Percentiles rank a stretch among this genome's conserved stretches.
These are phyloP conservation scores for Leccinum idahoense DNA, from an alignment of 1,284 basidiomycete genomes.

Conservation along the genomic window DNA sequence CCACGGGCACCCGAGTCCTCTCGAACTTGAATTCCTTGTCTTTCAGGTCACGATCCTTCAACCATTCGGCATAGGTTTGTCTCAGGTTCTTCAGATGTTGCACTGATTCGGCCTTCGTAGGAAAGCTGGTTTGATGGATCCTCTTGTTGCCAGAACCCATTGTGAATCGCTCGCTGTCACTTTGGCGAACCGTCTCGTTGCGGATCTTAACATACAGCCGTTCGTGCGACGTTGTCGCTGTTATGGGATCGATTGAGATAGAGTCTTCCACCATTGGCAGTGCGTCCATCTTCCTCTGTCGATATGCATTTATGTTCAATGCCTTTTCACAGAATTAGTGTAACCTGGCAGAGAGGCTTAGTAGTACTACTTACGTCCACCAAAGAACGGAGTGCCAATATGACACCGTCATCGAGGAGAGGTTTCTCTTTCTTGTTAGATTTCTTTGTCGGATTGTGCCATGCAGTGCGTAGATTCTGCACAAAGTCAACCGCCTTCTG, in stretches of 20 bases:
- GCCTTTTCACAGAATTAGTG: background rate
- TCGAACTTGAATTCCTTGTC: too few species aligned
- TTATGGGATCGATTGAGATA: background rate
- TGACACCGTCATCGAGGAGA: background rate
- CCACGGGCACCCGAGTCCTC: too few species aligned
- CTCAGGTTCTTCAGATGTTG: background rate
- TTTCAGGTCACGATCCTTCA: background rate
- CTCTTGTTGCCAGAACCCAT: background rate
- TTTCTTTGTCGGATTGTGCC: background rate
- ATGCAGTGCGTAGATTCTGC: background rate
- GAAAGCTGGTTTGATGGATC: background rate
- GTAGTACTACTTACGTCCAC: background rate
- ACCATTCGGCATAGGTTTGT: background rate
- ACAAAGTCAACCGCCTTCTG: background rate
- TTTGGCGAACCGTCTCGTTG: background rate
- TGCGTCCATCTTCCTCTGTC: background rate
- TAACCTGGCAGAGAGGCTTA: background rate
- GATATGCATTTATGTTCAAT: background rate
- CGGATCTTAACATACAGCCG: background rate
- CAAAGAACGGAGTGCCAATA: background rate
- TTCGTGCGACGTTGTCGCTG: background rate
- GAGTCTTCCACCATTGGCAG: background rate
- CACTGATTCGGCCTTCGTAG: background rate
- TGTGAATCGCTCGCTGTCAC: background rate
- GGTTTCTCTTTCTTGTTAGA: background rate